These are phyloP conservation scores for Leucosporidium scottii DNA, from an alignment of 768 basidiomycete genomes.

Conservation along the genomic window DNA sequence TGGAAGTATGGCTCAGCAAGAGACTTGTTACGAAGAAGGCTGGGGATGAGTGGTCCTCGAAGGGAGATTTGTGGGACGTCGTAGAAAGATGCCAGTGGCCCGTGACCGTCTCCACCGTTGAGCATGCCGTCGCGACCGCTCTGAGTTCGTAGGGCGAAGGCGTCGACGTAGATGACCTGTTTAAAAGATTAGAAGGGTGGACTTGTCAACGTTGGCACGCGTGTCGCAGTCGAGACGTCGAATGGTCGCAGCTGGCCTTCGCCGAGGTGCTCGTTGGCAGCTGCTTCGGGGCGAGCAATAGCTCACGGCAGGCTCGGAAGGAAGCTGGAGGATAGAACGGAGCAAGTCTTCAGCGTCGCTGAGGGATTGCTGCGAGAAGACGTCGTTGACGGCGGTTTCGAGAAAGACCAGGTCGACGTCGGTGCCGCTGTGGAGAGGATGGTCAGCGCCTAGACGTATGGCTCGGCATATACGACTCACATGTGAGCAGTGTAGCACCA, in stretches of 20 bases:
- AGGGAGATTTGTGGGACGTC: slow-evolving; percentile 10
- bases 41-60: neutral
- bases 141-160: neutral
- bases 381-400: slow-evolving; percentile 18
- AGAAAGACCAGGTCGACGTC: slow-evolving; percentile 8
- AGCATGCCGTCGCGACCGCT: slow-evolving; percentile 1
- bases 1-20: neutral
- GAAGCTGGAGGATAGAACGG: neutral
- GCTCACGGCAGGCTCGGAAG: neutral
- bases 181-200: neutral
- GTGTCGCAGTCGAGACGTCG: neutral
- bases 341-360: neutral
- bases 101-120: slow-evolving; percentile 3
- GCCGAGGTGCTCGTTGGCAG: no score
- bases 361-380: neutral
- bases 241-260: neutral
- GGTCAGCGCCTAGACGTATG: neutral
- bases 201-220: neutral
- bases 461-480: neutral
- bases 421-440: neutral
- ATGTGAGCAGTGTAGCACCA: slow-evolving; percentile 8
- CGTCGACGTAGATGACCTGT: slow-evolving; percentile 2
- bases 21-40: neutral
- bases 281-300: neutral
- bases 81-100: neutral